A percentile compares a stretch with the other conserved stretches of the same genome.
Evolutionary conservation across 805 yeast species (phyloP).

Genomic region (Candida ipomoeae): DNA sequence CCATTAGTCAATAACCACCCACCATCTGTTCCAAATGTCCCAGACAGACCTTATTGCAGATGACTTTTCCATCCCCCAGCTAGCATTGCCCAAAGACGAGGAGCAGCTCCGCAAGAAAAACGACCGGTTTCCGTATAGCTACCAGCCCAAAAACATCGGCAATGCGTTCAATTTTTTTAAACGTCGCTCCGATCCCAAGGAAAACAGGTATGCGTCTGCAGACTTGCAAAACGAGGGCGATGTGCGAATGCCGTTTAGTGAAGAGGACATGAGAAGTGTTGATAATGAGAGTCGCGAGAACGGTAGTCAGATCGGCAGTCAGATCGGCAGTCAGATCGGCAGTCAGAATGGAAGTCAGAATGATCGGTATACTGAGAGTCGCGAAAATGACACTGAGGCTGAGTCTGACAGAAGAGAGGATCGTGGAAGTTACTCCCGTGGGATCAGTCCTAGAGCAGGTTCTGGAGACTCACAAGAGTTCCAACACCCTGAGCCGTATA

Average conservation of each 20-base stretch:
- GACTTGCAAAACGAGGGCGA: slow-evolving; percentile 26
- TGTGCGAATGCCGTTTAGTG: slow-evolving; percentile 17
- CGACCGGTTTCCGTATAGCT: not conserved
- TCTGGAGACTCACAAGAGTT: too few species aligned
- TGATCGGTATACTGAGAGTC: not conserved
- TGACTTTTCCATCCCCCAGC: slow-evolving; percentile 6
- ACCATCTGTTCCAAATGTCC: not conserved
- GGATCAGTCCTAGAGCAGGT: too few species aligned
- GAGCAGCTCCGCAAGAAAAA: not conserved
- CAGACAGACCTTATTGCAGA: slow-evolving; percentile 5
- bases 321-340: too few species aligned
- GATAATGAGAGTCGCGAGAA: not conserved
- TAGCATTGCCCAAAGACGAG: slow-evolving; percentile 8
- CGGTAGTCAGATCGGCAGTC: too few species aligned
- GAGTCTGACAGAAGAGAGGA: too few species aligned
- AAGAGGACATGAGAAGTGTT: slow-evolving; percentile 13
- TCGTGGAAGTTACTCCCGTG: too few species aligned
- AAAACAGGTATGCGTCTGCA: slow-evolving; percentile 29
- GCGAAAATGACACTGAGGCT: not conserved
- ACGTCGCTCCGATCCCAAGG: slow-evolving; percentile 26
- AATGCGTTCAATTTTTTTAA: slow-evolving; percentile 32
- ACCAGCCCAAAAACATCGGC: slow-evolving; percentile 21
- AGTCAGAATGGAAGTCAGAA: not conserved
- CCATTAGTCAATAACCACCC: too few species aligned
- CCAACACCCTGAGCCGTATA: too few species aligned